Evolutionary conservation across 805 yeast species (phyloP).

Genomic region (Candida michaelii): DNA sequence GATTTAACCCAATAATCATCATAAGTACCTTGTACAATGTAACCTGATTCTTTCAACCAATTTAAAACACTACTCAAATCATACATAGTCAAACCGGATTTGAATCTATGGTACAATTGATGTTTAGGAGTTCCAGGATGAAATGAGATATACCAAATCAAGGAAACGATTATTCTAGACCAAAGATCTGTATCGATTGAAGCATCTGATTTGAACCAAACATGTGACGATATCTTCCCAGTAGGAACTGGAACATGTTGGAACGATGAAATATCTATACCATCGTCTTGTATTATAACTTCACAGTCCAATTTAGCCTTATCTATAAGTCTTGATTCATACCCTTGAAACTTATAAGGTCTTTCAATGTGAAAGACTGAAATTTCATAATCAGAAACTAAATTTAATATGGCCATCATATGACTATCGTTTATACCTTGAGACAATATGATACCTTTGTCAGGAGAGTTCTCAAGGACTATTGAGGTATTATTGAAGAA

Average conservation of each 20-base stretch:
- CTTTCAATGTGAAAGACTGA: constrained; percentile 56
- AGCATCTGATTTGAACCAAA: constrained; percentile 74
- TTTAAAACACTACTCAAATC: constrained; percentile 31
- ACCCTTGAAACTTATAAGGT: constrained; percentile 54
- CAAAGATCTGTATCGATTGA: constrained; percentile 59
- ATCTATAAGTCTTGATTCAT: constrained; percentile 75
- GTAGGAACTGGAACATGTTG: constrained; percentile 48
- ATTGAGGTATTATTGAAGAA: constrained; percentile 47
- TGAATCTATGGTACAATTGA: constrained; percentile 25
- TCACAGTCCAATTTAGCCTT: constrained; percentile 66
- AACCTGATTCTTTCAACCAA: constrained; percentile 38
- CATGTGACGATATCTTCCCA: constrained; percentile 59
- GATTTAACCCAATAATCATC: constrained; percentile 45
- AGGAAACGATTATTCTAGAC: constrained; percentile 51
- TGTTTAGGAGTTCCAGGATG: constrained; percentile 36
- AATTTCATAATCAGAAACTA: constrained; percentile 44
- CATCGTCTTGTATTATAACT: constrained; percentile 36
- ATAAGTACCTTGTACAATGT: constrained; percentile 36
- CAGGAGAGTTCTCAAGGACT: constrained; percentile 18
- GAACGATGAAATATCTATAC: constrained; percentile 12
- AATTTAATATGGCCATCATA: constrained; percentile 60
- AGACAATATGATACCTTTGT: constrained; percentile 50
- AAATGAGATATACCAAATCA: constrained; percentile 36
- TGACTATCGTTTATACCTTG: constrained; percentile 60
- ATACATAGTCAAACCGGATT: constrained; percentile 25